Conservation (phyloP, 1,139 yeast species). For the Meyerozyma smithsonii region DNA sequence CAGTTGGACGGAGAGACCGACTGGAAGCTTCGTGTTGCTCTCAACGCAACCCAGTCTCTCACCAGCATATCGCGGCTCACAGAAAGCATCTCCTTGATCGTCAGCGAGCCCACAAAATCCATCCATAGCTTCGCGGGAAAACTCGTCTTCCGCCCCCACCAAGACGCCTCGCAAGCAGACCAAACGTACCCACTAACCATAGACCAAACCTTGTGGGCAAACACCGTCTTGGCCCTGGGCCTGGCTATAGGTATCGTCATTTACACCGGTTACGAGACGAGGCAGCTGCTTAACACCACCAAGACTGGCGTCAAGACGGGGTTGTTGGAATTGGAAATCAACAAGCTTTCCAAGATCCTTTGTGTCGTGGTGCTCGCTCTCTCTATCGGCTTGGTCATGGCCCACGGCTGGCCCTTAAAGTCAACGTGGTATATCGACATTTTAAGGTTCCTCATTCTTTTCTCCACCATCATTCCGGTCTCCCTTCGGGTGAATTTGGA, state of each 20-base stretch:
- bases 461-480: constrained; percentile 94
- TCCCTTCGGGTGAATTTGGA: constrained; percentile 91
- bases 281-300: constrained; percentile 92
- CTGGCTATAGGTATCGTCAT: constrained; percentile 81
- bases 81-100: constrained; percentile 50
- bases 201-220: constrained; percentile 97
- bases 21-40: constrained; percentile 88
- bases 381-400: constrained; percentile 71
- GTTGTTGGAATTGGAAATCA: constrained; percentile 83
- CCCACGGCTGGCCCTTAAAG: constrained; percentile 65
- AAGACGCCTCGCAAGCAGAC: constrained; percentile 26
- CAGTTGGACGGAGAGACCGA: constrained; percentile 99
- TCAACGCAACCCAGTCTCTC: constrained; percentile 61
- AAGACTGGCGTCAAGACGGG: constrained; percentile 89
- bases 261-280: constrained; percentile 89
- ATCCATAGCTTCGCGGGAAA: constrained; percentile 81
- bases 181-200: constrained; percentile 66
- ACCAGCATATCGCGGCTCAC: constrained; percentile 32
- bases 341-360: constrained; percentile 78
- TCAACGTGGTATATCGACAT: constrained; percentile 83
- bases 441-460: constrained; percentile 82
- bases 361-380: constrained; percentile 82
- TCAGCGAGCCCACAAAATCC: constrained; percentile 75
- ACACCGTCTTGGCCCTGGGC: constrained; percentile 94
- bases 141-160: constrained; percentile 40